Evolutionary conservation across 805 yeast species (phyloP), one percentile per base, ranked within the genome.

Genomic region (Tetrapisispora taiwanensis): DNA sequence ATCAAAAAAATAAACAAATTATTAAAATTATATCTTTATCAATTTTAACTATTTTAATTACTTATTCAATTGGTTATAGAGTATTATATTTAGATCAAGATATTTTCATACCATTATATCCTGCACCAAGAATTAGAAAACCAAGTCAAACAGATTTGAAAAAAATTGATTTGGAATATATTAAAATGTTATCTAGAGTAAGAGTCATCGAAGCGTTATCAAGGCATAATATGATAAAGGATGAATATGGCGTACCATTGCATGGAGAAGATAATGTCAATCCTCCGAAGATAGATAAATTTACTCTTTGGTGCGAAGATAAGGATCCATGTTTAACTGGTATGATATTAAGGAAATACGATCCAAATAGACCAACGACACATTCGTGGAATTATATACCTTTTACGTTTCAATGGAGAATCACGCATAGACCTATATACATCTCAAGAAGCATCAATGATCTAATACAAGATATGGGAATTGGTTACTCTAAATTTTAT

Each of bases 271-370:
- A 55, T 22, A 43, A 44, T n/a, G 48, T 46, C 12, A 44, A 41
- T n/a, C 48, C 55, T 1, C 58, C 57, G 6, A 41, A 43, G 37
- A 46, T 53, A 13, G 46, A 48, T 30, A 50, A 53, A 13, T 56
- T 60, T 31, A 47, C 50, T 19, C 47, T 62, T 24, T 60, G 65
- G 67, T 52, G 59, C 33, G 60, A 60, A 38, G 63, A 62, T 34
- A 55, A 53, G 37, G 56, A 55, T 27, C 59, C 60, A 5, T 55
- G 60, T 30, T 49, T 62, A 7, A 54, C 52, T 28, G 65, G 64
- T 14, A 26, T 59, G 9, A 43, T 49, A 8, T 38, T 60, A 3
- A 53, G 44, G 30, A 57, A 58, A 18, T 41, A 50, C 18, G 46
- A 47, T n/a, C 37, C 41, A 17, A 17, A 33, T 19, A 43, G 19